A percentile compares a stretch with the other conserved stretches of the same genome.
Conservation (phyloP, 2,329 filamentous ascomycete species). For the Albophoma yamanashiensis region DNA sequence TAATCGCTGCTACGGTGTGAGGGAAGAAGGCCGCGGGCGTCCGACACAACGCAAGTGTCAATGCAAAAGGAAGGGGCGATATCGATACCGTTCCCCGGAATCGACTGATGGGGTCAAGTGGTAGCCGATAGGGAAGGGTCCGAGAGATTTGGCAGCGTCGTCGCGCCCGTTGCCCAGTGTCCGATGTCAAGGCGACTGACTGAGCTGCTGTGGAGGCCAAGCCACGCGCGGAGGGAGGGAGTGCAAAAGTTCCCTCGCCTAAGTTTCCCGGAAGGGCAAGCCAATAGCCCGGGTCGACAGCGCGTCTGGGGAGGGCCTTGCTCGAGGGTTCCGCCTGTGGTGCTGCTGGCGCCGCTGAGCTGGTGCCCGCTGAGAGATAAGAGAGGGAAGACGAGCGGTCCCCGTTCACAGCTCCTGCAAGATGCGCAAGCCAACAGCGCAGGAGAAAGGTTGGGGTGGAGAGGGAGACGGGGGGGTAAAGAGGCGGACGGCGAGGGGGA, state of each 20-base stretch:
- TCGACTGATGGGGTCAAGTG: constrained; percentile 9
- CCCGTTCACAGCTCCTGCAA: constrained; percentile 1
- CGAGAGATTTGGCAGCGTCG: constrained; percentile 3
- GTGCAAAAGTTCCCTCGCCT: constrained; percentile 30
- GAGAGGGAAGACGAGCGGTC: background rate
- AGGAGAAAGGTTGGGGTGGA: constrained; percentile 3
- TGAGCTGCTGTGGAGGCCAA: constrained; percentile 16
- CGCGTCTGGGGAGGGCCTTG: constrained; percentile 11
- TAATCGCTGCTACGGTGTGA: constrained; percentile 16
- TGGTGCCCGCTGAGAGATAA: background rate
- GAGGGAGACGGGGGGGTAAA: constrained; percentile 6
- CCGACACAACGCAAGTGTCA: constrained; percentile 6
- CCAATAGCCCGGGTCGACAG: constrained; percentile 17
- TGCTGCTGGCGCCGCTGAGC: background rate
- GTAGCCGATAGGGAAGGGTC: constrained; percentile 9
- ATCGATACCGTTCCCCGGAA: constrained; percentile 10
- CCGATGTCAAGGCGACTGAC: background rate
- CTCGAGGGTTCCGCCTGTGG: constrained; percentile 6
- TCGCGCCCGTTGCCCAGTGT: constrained; percentile 1
- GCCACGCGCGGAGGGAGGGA: constrained; percentile 18
- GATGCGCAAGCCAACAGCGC: background rate
- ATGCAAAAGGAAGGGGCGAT: constrained; percentile 5
- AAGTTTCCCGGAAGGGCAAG: constrained; percentile 24
- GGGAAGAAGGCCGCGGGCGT: constrained; percentile 13
- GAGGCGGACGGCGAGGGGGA: constrained; percentile 6